phyloP scores from a whole-genome alignment of 371 early-diverging fungal species.

The Coemansia sp. region DNA sequence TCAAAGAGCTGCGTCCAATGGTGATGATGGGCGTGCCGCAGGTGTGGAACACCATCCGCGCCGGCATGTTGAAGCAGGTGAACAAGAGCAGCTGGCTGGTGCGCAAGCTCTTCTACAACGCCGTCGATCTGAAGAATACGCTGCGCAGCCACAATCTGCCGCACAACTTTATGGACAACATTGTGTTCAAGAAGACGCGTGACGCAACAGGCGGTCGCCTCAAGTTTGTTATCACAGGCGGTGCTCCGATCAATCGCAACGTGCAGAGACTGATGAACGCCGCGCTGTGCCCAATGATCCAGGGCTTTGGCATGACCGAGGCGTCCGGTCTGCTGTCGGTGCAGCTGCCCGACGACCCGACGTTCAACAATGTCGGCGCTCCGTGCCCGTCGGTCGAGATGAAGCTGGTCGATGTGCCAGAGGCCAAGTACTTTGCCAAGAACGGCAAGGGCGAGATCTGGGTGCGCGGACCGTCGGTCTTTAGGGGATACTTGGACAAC shows the following conservation, averaged over 20 bases:
- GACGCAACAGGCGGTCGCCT: slow-evolving; percentile 91
- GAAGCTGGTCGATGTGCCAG: slow-evolving; percentile 85
- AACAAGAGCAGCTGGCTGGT: slow-evolving; percentile 59
- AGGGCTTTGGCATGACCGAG: slow-evolving; percentile 85
- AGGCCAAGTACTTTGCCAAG: slow-evolving; percentile 67
- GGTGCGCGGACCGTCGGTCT: slow-evolving; percentile 79
- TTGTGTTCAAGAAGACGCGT: slow-evolving; percentile 87
- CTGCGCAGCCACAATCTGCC: too few species aligned
- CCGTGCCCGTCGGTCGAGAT: slow-evolving; percentile 82
- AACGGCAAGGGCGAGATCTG: slow-evolving; percentile 84
- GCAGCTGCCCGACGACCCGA: slow-evolving; percentile 64
- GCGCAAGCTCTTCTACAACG: slow-evolving; percentile 72
- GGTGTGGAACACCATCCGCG: slow-evolving; percentile 91
- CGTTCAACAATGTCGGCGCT: slow-evolving; percentile 71
- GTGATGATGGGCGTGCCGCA: slow-evolving; percentile 50
- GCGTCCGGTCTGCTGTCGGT: slow-evolving; percentile 64
- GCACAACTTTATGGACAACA: slow-evolving; percentile 61
- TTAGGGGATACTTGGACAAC: slow-evolving; percentile 77
- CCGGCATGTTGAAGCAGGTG: slow-evolving; percentile 76
- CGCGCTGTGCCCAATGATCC: slow-evolving; percentile 81
- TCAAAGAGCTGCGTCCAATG: slow-evolving; percentile 87
- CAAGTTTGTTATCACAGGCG: slow-evolving; percentile 85
- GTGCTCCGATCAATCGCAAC: slow-evolving; percentile 85
- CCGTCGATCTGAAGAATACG: slow-evolving; percentile 64
- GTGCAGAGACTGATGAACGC: slow-evolving; percentile 84